A percentile compares a stretch with the other conserved stretches of the same genome.
Evolutionary conservation across 305 asterid genomes (phyloP).

Genomic region (Fraxinus greggii): DNA sequence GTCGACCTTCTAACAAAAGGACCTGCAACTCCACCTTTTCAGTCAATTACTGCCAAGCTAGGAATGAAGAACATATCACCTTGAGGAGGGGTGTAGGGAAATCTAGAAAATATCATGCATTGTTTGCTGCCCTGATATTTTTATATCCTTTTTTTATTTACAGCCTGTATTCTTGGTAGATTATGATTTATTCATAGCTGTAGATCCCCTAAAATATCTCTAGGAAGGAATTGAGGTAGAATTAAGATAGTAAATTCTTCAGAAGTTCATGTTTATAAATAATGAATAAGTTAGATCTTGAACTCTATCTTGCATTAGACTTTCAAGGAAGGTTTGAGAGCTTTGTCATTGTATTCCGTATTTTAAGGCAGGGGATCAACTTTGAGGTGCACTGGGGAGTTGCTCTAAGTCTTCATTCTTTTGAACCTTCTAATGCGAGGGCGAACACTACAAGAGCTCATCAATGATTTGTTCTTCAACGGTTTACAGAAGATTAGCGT

Average conservation of each 20-base stretch:
- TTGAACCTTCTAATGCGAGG: not conserved
- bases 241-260: not conserved
- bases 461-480: not conserved
- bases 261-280: not conserved
- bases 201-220: not conserved
- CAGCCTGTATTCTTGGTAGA: not conserved
- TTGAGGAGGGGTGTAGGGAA: not conserved
- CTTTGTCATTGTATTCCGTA: not conserved
- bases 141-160: not conserved
- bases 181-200: not conserved
- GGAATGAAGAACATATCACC: not conserved
- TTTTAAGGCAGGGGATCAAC: not conserved
- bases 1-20: not conserved
- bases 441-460: not conserved
- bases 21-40: not conserved
- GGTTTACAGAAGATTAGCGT: not conserved
- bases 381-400: not conserved
- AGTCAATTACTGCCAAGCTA: not conserved
- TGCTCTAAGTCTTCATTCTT: not conserved
- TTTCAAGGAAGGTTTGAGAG: conserved; percentile 7
- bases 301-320: not conserved
- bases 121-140: not conserved
- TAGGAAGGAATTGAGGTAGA: not conserved
- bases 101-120: not conserved
- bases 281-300: not conserved